Base-by-base conservation (phyloP, 768 basidiomycete species). In the Lentinula boryana region DNA sequence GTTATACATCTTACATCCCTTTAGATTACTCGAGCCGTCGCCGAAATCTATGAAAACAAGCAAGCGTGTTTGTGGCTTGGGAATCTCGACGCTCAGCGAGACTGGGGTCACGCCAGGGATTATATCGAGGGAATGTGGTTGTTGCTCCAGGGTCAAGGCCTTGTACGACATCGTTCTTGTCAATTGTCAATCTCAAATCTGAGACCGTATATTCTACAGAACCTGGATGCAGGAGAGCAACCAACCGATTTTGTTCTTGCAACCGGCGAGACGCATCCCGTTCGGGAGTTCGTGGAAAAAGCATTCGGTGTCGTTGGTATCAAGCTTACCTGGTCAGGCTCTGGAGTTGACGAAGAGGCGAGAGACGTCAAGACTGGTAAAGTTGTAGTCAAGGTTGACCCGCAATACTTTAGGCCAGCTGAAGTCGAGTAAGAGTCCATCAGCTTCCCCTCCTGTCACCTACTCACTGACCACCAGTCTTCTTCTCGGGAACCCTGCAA, bases 121-220 rank as follows among this genome's bases (percentile, higher is more conserved):
- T 97, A 96, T 71, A 89, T 97, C 9, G 95, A 98, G 75, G 95
- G 95, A 43, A 97, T 97, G 95, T 97, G 95, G 94, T 81, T 82
- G 69, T 94, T 98, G 85, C 85, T 98, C 49, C 95, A 98, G 73
- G 93, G 96, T 9, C 53, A 54, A 54, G 53, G 53, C 33, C 40
- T 56, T 36, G 55, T 56, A 56, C 5, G 55, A 21, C 18, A 8
- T 43, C 8, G 12, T 18, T n/a, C 12, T 33, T 18, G 12, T 43
- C 40, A 7, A 35, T 36, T 15, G 4, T 41, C 9, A 38, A 8
- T 13, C 40, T 13, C 21, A 18, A 33, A 32, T 15, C 3, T 33
- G 4, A 51, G 4, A 15, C 15, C 33, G 5, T 33, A 35, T 3
- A 5, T 35, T n/a, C 4, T 8, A 54, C 40, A 54, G 53, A 38